Base-by-base conservation (phyloP, 345 rosid genomes). In the Angophora floribunda region DNA sequence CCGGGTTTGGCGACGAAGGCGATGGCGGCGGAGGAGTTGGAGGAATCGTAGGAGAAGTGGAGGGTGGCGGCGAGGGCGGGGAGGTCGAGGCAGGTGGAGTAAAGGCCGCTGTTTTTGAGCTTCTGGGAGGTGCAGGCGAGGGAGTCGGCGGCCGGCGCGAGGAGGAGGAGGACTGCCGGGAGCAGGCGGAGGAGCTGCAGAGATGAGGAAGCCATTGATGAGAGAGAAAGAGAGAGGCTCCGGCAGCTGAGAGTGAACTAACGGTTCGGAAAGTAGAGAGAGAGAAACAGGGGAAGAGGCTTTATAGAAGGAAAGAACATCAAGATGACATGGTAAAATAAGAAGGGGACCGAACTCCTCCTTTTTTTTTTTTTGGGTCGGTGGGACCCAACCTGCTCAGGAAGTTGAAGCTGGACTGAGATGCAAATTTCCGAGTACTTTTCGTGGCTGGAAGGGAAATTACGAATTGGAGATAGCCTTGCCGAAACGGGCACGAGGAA, bases 1-100 rank as follows among this genome's bases (percentile, higher is more conserved):
- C 52, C 75, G 26, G 94, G 28, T 4, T 95, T 28, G 6, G 98
- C 95, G 47, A 94, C 26, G 96, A 94, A 97, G 52, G 98, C 97
- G 30, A 97, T 86, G 49, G 94, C 89, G 89, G 96, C 97, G n/a
- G 99, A 95, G 14, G 99, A 94, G 65, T 96, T 97, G 15, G 94
- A 13, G 51, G 94, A 87, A 85, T 95, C 51, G 96, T 94, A 96
- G 36, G 96, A 91, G 94, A 92, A 96, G 91, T 97, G 99, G 14
- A 97, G 95, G 92, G 53, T 89, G 5, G 99, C 87, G 22, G 86
- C 50, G 5, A 96, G 95, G 4, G 89, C 51, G 0, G 98, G 93
- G 55, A 96, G 95, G 86, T 93, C 95, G 3, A 88, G 21, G 89
- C 99, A 96, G 52, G 70, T 89, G 13, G 90, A 9, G 92, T 87